phyloP scores from a whole-genome alignment of 2,329 filamentous ascomycete species.

The Fusarium chuoi region DNA sequence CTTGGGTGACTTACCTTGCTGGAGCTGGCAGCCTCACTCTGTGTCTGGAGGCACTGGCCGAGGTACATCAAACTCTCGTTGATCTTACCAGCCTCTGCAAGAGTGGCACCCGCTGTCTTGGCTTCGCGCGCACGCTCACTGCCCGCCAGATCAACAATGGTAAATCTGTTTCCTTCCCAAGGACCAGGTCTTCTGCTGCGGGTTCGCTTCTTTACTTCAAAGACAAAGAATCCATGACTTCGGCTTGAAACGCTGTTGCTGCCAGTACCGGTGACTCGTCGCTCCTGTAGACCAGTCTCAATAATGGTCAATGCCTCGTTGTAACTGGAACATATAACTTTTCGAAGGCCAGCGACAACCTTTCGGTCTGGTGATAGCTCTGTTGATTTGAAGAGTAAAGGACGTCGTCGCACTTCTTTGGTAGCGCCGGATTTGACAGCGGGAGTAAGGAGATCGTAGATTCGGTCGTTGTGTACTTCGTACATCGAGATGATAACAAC shows the following conservation, averaged over 20 bases:
- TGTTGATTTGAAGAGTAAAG: constrained; percentile 90
- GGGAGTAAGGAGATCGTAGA: constrained; percentile 88
- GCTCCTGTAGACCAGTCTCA: constrained; percentile 87
- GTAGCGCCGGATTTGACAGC: constrained; percentile 68
- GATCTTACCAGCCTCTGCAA: constrained; percentile 97
- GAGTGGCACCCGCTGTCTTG: constrained; percentile 90
- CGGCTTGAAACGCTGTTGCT: constrained; percentile 93
- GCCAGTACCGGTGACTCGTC: constrained; percentile 87
- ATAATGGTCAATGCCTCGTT: constrained; percentile 89
- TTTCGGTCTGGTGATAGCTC: constrained; percentile 91
- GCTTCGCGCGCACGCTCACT: constrained; percentile 93
- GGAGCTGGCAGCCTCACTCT: constrained; percentile 79
- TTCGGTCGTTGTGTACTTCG: constrained; percentile 98
- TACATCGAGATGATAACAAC: constrained; percentile 96
- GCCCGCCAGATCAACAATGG: constrained; percentile 90
- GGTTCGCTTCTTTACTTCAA: constrained; percentile 88
- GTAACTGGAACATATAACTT: constrained; percentile 85
- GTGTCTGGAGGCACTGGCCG: constrained; percentile 95
- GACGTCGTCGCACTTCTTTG: constrained; percentile 79
- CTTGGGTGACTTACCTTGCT: constrained; percentile 68
- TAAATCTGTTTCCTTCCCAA: constrained; percentile 84
- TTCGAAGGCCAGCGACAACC: constrained; percentile 89
- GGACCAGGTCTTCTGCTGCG: constrained; percentile 57
- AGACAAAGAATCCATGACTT: constrained; percentile 95
- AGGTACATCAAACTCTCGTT: constrained; percentile 99